These are phyloP conservation scores for Cetraspora pellucida DNA, from an alignment of 192 early-diverging fungal genomes.

Conservation along the genomic window DNA sequence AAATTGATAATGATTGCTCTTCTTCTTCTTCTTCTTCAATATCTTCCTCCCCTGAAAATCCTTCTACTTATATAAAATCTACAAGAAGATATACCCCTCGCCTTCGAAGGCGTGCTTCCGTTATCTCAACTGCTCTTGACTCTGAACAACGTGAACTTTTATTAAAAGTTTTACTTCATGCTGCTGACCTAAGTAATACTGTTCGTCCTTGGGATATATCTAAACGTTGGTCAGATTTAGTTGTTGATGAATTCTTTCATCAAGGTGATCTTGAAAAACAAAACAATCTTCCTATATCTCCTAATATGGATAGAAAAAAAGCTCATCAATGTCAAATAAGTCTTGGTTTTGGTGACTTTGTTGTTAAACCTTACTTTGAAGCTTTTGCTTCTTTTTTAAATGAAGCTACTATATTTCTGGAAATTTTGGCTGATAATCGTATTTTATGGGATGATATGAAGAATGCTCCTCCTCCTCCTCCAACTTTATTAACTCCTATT, in stretches of 20 bases:
- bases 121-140: constrained; percentile 37
- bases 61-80: constrained; percentile 21
- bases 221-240: constrained; percentile 87
- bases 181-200: constrained; percentile 89
- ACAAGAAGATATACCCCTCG: constrained; percentile 28
- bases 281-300: constrained; percentile 75
- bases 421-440: constrained; percentile 57
- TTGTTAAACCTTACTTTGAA: constrained; percentile 86
- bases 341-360: constrained; percentile 83
- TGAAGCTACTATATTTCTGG: constrained; percentile 61
- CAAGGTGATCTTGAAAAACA: constrained; percentile 86
- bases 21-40: constrained; percentile 19
- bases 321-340: constrained; percentile 74
- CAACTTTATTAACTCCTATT: constrained; percentile 33
- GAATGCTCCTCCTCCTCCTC: constrained; percentile 22
- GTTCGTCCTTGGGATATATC: constrained; percentile 83
- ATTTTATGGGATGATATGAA: constrained; percentile 56
- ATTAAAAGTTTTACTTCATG: constrained; percentile 77
- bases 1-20: constrained; percentile 7
- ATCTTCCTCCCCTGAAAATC: constrained; percentile 37
- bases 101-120: constrained; percentile 8
- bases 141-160: constrained; percentile 62
- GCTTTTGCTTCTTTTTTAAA: constrained; percentile 80
- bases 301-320: constrained; percentile 84
- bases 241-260: constrained; percentile 83